Base-by-base conservation (phyloP, 1,139 yeast species). In the Hansenula anomala region DNA sequence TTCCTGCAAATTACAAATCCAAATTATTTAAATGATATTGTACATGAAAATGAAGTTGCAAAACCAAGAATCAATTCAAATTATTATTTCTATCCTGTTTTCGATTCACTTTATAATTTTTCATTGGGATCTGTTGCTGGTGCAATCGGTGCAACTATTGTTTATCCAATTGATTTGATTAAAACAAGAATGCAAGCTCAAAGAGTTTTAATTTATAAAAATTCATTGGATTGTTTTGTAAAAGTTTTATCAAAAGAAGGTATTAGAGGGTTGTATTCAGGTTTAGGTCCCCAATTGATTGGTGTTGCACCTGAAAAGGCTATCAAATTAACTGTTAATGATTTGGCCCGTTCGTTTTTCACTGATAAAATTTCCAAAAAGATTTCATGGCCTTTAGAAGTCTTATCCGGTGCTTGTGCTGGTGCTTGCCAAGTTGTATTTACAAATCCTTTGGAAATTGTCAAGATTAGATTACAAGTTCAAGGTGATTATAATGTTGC, bases 261-360 rank as follows among this genome's bases (percentile, higher is more conserved):
- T 35, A 58, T 86, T 39, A 69, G 73, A 51, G 97, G 97, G n/a
- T 72, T 92, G 41, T 92, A 92, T 63, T 83, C 96, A 12, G 98
- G 98, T 41, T 71, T 92, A 41, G 89, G 88, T 12, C 97, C 97
- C 27, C 98, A 92, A 64, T 70, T 92, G 54, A 80, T 92, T 34
- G 98, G 98, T 48, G 97, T 92, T 36, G 97, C 97, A 0, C 98
- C 98, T 4, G 98, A 92, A 64, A 92, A 92, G 69, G 98, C 97
- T 36, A 92, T 92, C 58, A 92, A 92, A 65, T 76, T 92, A 50
- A 90, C 97, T 0, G 95, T 92, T 36, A 92, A 92, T 63, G 98
- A 92, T 60, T 70, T 86, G 47, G 80, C 90, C 41, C 77, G 97
- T 56, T 80, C 80, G 34, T 71, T 79, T 44, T 80, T 94, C 50